Evolutionary conservation across 2,329 filamentous ascomycete genomes (phyloP).

Genomic region (Botrytis sinoallii): DNA sequence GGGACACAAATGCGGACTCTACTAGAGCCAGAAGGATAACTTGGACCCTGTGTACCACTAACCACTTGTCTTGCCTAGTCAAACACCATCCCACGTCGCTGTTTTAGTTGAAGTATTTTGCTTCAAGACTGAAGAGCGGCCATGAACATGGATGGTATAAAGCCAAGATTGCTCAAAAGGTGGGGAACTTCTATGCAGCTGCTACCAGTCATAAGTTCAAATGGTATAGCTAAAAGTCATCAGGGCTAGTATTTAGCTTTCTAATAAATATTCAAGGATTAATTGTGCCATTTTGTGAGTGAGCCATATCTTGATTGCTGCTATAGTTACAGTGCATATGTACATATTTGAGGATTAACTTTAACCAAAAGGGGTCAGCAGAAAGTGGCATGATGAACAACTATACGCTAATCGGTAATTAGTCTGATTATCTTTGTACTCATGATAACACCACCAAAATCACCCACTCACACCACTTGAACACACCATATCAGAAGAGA

Average conservation of each 20-base stretch:
- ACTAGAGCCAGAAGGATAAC: constrained; percentile 7
- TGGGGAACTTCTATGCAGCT: constrained; percentile 6
- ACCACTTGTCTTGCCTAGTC: constrained; percentile 2
- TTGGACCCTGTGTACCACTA: constrained; percentile 10
- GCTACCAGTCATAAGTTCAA: constrained; percentile 10
- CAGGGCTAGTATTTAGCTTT: neutral
- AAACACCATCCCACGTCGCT: constrained; percentile 28
- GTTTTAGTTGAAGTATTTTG: constrained; percentile 17
- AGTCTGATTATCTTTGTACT: neutral
- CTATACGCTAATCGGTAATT: neutral
- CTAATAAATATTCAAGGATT: neutral
- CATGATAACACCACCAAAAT: constrained; percentile 5
- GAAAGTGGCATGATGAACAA: neutral
- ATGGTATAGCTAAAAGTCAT: neutral
- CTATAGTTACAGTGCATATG: constrained; percentile 10
- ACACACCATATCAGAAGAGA: neutral
- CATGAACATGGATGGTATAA: constrained; percentile 11
- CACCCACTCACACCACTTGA: neutral
- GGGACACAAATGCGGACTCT: constrained; percentile 16
- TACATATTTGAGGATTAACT: neutral
- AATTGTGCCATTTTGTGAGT: neutral
- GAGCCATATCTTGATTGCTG: constrained; percentile 1
- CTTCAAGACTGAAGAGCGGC: constrained; percentile 3
- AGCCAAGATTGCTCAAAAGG: constrained; percentile 1
- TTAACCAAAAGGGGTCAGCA: neutral